phyloP scores from a whole-genome alignment of 768 basidiomycete genomes.

The Mycena filopes region DNA sequence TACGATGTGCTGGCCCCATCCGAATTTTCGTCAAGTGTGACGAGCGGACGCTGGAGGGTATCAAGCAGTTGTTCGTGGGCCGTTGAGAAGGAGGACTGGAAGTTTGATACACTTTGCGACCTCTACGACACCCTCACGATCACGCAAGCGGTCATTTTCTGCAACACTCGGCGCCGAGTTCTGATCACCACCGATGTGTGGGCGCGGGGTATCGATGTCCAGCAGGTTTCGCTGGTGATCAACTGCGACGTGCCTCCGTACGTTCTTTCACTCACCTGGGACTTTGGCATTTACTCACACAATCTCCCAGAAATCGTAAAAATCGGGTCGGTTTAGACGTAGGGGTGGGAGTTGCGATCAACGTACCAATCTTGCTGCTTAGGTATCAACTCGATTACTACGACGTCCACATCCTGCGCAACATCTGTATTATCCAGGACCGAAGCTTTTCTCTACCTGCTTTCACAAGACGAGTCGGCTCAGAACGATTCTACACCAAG shows the following conservation, averaged over 20 bases:
- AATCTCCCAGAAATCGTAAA: constrained; percentile 81
- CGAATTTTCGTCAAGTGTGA: constrained; percentile 99
- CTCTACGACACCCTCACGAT: constrained; percentile 98
- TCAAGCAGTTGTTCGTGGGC: constrained; percentile 98
- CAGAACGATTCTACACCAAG: constrained; percentile 97
- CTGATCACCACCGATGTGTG: constrained; percentile 97
- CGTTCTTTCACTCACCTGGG: constrained; percentile 42
- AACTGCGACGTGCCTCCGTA: constrained; percentile 97
- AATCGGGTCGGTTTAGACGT: constrained; percentile 99
- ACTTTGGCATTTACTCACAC: constrained; percentile 24
- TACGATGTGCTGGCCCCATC: constrained; percentile 96
- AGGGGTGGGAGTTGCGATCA: constrained; percentile 99
- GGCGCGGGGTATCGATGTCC: constrained; percentile 98
- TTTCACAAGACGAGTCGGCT: constrained; percentile 22
- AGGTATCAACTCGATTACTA: constrained; percentile 44
- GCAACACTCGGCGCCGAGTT: constrained; percentile 94
- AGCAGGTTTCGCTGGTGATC: constrained; percentile 96
- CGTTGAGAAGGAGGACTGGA: constrained; percentile 99
- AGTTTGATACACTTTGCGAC: constrained; percentile 97
- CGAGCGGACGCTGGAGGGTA: constrained; percentile 95
- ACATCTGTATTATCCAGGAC: too few relatives aligned
- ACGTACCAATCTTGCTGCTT: constrained; percentile 64
- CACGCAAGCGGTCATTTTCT: constrained; percentile 99
- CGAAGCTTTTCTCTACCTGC: constrained; percentile 42
- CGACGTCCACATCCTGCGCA: constrained; percentile 95